These are phyloP conservation scores for Fusarium siculi DNA, from an alignment of 2,329 filamentous ascomycete species.

Conservation along the genomic window DNA sequence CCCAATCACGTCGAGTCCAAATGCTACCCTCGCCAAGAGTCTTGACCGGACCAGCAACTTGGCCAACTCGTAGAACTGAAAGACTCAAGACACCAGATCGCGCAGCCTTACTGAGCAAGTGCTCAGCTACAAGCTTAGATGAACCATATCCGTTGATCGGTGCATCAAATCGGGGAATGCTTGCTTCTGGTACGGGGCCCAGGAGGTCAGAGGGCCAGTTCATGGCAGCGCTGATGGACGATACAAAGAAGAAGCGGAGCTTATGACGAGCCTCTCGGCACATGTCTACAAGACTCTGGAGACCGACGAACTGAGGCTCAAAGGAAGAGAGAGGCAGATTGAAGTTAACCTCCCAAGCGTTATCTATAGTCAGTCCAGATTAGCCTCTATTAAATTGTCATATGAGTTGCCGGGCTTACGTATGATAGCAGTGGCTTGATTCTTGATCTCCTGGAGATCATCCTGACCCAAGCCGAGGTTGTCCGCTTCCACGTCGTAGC, in stretches of 20 bases:
- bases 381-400: rapidly evolving
- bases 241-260: background rate
- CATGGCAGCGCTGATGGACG: background rate
- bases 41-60: background rate
- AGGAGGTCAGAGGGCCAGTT: background rate
- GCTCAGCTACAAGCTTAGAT: background rate
- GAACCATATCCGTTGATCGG: background rate
- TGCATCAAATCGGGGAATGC: background rate
- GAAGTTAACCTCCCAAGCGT: background rate
- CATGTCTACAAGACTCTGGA: background rate
- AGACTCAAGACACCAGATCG: background rate
- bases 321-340: background rate
- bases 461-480: background rate
- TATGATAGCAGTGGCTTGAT: background rate
- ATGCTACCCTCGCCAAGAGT: background rate
- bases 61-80: background rate
- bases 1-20: background rate
- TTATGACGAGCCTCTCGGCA: background rate
- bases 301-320: background rate
- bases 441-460: background rate
- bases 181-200: background rate
- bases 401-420: background rate
- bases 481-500: background rate
- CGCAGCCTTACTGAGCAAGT: background rate
- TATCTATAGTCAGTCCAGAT: background rate